Base-by-base conservation (phyloP, 306 rosid species). In the Cicer chorassanicum region DNA sequence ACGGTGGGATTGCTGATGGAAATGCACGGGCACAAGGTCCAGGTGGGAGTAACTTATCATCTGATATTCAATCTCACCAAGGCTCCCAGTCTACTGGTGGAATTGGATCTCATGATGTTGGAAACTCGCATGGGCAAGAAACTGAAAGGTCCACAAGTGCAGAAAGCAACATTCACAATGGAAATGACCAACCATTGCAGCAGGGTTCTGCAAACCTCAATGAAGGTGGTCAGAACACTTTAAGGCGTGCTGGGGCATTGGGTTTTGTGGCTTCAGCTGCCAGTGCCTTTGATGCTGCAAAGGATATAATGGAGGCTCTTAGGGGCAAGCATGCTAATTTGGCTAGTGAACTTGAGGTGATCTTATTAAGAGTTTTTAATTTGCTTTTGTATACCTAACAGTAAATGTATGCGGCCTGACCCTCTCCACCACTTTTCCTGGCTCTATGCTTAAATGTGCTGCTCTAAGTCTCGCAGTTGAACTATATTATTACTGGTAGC, bases 281-380 rank as follows among this genome's bases (percentile, higher is more conserved):
- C 68, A 90, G 93, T 78, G 99, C 99, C 78, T 95, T 95, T 80
- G 99, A 95, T 86, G 97, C 99, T 83, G 97, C 99, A 21, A 95
- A 95, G 89, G 99, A 92, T 86, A 92, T 95, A 76, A 92, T 95
- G 98, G 99, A 95, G 89, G 91, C 96, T 83, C 99, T 95, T 75
- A 84, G 99, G 89, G 90, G 99, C 88, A 95, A 92, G 84, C 99
- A 95, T 76, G 81, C 96, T 75, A 95, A 95, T 83, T 90, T 95
- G 86, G 99, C 99, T 56, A 78, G 93, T 85, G 98, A 95, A 86
- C 99, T 95, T 6, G 99, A 95, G 99, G 99, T 92, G 76, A 85
- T 72, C 65, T 67, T 44, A 34, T 77, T 48, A 60, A 12, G 40
- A 67, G 9, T 41, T 79, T 76, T 75, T 60, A 44, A 21, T 78